Conservation (phyloP, 345 rosid species). For the Fremontodendron californicum region DNA sequence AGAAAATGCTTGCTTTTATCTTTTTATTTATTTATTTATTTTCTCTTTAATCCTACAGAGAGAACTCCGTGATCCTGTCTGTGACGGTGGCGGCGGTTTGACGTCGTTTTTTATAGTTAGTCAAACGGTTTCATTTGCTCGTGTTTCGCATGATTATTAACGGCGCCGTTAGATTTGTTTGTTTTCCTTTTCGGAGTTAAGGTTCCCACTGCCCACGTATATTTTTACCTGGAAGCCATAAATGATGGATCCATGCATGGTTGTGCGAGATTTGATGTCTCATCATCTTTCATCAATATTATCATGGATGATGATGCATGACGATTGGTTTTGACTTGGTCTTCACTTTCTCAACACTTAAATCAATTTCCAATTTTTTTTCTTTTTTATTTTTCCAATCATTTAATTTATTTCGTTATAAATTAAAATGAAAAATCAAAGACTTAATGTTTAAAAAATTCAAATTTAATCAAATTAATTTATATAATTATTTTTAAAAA, state of each 20-base stretch:
- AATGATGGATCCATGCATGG: background rate
- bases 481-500: too few species aligned
- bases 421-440: too few species aligned
- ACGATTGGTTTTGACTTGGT: background rate
- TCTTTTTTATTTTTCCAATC: background rate
- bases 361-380: too few species aligned
- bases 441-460: too few species aligned
- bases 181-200: background rate
- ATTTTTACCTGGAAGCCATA: background rate
- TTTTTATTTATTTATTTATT: too few species aligned
- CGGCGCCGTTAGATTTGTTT: background rate
- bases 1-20: too few species aligned
- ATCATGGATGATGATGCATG: background rate
- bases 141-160: background rate
- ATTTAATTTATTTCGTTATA: too few species aligned
- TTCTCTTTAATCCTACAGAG: background rate
- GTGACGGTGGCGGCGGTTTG: slow-evolving; percentile 23
- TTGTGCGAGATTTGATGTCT: background rate
- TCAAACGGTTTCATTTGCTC: background rate
- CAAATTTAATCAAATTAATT: too few species aligned
- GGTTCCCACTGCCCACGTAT: background rate
- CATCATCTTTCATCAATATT: background rate
- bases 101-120: background rate
- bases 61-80: slow-evolving; percentile 26
- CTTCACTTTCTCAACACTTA: too few species aligned